Percentiles rank a stretch among this genome's conserved stretches.
Conservation (phyloP, 768 basidiomycete species). For the Hericium rajendrae region DNA sequence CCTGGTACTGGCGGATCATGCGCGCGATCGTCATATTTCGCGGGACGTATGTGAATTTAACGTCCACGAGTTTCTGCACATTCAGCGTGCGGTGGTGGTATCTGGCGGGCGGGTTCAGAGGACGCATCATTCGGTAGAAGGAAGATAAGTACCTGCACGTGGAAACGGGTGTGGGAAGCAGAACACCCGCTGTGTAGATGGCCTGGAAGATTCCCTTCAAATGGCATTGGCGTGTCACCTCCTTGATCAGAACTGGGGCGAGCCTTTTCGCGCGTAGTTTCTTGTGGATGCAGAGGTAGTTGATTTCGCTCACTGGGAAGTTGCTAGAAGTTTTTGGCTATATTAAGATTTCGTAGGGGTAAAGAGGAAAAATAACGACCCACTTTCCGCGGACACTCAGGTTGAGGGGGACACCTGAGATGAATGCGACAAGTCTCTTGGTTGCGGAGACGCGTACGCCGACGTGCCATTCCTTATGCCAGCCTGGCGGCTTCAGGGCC, state of each 20-base stretch:
- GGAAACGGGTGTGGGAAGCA: constrained; percentile 88
- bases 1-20: constrained; percentile 68
- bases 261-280: constrained; percentile 92
- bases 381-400: constrained; percentile 81
- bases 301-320: constrained; percentile 81
- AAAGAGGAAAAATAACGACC: constrained; percentile 20
- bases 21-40: constrained; percentile 85
- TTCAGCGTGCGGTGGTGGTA: constrained; percentile 92
- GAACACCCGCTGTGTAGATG: constrained; percentile 90
- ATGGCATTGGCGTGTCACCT: constrained; percentile 89
- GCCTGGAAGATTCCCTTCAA: constrained; percentile 91
- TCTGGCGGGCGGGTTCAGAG: constrained; percentile 26
- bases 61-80: constrained; percentile 83
- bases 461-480: constrained; percentile 89
- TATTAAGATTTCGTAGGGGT: background rate
- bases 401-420: constrained; percentile 83
- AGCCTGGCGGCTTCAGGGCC: constrained; percentile 93
- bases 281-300: constrained; percentile 96
- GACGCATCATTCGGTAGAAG: background rate
- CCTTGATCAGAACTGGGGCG: constrained; percentile 94
- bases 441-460: constrained; percentile 88
- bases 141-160: constrained; percentile 54
- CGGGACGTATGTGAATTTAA: constrained; percentile 82
- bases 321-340: constrained; percentile 30
- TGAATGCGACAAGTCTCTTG: constrained; percentile 93